A percentile compares a stretch with the other conserved stretches of the same genome.
phyloP scores from a whole-genome alignment of 116 monocot species.

The Phalaenopsis hybrid region DNA sequence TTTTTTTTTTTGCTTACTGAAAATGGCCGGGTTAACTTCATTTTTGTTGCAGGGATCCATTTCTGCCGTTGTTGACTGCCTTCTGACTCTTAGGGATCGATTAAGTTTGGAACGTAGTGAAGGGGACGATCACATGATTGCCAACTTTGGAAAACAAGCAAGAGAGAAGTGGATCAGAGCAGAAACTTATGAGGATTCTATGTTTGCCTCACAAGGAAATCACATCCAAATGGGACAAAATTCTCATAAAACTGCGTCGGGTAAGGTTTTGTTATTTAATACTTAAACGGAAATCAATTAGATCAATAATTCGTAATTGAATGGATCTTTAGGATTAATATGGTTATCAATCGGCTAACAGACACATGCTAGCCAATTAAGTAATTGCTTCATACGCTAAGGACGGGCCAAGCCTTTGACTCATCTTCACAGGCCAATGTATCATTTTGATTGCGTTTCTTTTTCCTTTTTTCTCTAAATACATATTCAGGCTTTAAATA shows the following conservation, averaged over 20 bases:
- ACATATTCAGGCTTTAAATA: neutral
- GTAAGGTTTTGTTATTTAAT: slow-evolving; percentile 10
- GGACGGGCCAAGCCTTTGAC: neutral
- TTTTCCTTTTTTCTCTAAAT: neutral
- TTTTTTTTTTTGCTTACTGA: neutral
- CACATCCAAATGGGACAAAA: slow-evolving; percentile 2
- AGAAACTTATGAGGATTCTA: neutral
- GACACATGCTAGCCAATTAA: neutral
- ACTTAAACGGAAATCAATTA: neutral
- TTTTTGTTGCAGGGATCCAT: slow-evolving; percentile 54
- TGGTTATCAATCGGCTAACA: neutral
- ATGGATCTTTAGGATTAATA: neutral
- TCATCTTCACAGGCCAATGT: neutral
- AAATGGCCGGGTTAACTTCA: neutral
- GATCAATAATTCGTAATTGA: neutral
- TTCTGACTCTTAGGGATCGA: slow-evolving; percentile 53
- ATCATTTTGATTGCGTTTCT: neutral
- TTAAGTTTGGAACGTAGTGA: slow-evolving; percentile 5
- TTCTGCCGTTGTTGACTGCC: slow-evolving; percentile 55
- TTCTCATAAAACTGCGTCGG: slow-evolving; percentile 22
- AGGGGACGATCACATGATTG: slow-evolving; percentile 17
- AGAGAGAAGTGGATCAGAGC: slow-evolving; percentile 10
- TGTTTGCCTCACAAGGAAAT: slow-evolving; percentile 16
- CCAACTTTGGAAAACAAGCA: slow-evolving; percentile 20
- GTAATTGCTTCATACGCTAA: neutral